phyloP scores from a whole-genome alignment of 805 yeast genomes.

The Yarrowia osloensis region DNA sequence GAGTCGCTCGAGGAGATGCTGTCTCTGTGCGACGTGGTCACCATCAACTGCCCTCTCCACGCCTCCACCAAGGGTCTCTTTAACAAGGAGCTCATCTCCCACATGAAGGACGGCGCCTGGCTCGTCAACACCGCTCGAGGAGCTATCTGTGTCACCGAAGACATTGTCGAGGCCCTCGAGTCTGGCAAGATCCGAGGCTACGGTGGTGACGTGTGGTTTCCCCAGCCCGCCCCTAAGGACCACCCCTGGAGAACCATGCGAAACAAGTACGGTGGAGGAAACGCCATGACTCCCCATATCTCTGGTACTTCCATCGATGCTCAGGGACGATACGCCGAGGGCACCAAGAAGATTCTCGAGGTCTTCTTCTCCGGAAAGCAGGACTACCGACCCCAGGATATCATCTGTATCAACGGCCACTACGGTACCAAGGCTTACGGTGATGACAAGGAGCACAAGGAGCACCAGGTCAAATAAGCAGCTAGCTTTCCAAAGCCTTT shows the following conservation, averaged over 20 bases:
- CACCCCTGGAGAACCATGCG: constrained; percentile 14
- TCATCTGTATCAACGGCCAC: constrained; percentile 10
- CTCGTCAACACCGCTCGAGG: constrained; percentile 13
- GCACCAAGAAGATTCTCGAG: constrained; percentile 1
- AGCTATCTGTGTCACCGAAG: background rate
- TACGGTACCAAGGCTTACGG: constrained; percentile 9
- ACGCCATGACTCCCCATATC: constrained; percentile 6
- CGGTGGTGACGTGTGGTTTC: constrained; percentile 7
- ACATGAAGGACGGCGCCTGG: constrained; percentile 5
- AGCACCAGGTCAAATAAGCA: background rate
- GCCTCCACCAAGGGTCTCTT: constrained; percentile 4
- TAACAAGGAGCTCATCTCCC: background rate
- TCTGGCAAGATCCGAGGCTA: background rate
- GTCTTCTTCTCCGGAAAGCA: constrained; percentile 14
- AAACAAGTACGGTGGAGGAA: constrained; percentile 7
- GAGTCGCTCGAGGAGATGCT: constrained; percentile 9
- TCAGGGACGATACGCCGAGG: constrained; percentile 6
- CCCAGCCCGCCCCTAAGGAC: background rate
- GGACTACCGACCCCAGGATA: constrained; percentile 11
- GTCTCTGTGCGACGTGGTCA: background rate
- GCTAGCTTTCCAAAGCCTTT: background rate
- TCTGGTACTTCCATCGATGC: constrained; percentile 1
- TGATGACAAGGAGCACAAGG: constrained; percentile 1
- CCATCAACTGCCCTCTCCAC: constrained; percentile 4
- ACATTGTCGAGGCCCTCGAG: background rate